Conservation (phyloP, 2,329 filamentous ascomycete species). For the Penicillium sp. region DNA sequence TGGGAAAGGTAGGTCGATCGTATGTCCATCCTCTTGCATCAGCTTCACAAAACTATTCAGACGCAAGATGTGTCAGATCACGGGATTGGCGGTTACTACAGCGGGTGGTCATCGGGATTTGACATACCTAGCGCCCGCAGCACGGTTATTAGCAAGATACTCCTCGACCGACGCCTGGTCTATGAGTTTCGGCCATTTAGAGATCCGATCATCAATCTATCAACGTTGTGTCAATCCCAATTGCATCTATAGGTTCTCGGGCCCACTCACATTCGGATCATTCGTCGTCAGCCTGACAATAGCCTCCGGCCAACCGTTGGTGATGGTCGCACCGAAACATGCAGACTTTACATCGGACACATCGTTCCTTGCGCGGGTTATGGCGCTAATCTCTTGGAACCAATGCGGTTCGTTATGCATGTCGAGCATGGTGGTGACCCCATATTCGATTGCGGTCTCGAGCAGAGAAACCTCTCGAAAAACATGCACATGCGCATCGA, state of each 20-base stretch:
- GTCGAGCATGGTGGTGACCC: conserved; percentile 10
- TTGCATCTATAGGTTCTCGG: background rate
- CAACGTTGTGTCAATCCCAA: background rate
- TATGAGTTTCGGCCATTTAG: conserved; percentile 8
- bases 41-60: conserved; percentile 10
- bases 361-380: conserved; percentile 6
- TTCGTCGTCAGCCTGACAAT: conserved; percentile 9
- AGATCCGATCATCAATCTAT: conserved; percentile 9
- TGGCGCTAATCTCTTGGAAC: conserved; percentile 7
- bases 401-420: conserved; percentile 13
- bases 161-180: conserved; percentile 9
- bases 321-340: conserved; percentile 9
- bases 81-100: background rate
- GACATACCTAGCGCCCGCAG: conserved; percentile 8
- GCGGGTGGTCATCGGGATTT: background rate
- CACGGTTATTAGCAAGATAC: conserved; percentile 7
- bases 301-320: conserved; percentile 10
- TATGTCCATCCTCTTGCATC: conserved; percentile 13
- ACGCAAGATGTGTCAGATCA: background rate
- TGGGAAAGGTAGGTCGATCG: conserved; percentile 9
- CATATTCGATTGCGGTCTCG: conserved; percentile 8
- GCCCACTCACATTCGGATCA: conserved; percentile 2
- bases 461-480: conserved; percentile 7
- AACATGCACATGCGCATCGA: conserved; percentile 14
- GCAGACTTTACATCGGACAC: conserved; percentile 12